Conservation (phyloP, 164 flowering plant genomes). For the Magnolia sinica region DNA sequence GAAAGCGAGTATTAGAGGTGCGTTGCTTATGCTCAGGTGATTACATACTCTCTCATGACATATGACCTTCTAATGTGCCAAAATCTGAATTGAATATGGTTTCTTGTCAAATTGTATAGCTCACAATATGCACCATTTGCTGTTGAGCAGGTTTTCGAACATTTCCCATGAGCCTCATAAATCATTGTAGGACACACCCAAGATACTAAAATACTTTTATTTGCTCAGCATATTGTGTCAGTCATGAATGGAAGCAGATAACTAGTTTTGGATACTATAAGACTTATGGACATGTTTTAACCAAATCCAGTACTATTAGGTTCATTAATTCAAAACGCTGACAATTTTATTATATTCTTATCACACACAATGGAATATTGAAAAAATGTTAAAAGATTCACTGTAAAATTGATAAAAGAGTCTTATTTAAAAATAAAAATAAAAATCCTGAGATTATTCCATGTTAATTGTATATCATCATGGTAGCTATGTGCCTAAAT, state of each 20-base stretch:
- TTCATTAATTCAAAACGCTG: too few species aligned
- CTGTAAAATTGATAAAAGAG: too few species aligned
- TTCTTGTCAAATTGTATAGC: not conserved
- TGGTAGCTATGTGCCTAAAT: too few species aligned
- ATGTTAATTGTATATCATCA: too few species aligned
- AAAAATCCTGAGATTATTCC: too few species aligned
- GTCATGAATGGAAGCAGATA: not conserved
- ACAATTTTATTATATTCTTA: too few species aligned
- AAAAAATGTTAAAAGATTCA: too few species aligned
- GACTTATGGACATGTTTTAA: too few species aligned
- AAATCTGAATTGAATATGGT: not conserved
- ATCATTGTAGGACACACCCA: not conserved
- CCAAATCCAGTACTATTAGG: too few species aligned
- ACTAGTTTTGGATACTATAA: not conserved
- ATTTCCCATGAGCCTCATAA: not conserved
- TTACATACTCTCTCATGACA: not conserved
- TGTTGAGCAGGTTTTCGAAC: not conserved
- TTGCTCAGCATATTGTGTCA: not conserved
- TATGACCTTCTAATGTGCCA: not conserved
- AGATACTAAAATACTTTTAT: not conserved
- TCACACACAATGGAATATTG: too few species aligned
- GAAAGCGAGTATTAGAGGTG: constrained; percentile 93
- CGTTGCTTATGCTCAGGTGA: constrained; percentile 38
- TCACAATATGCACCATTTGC: not conserved
- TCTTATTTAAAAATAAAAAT: too few species aligned